phyloP scores from a whole-genome alignment of 2,329 filamentous ascomycete species.

The Xylaria sp. region DNA sequence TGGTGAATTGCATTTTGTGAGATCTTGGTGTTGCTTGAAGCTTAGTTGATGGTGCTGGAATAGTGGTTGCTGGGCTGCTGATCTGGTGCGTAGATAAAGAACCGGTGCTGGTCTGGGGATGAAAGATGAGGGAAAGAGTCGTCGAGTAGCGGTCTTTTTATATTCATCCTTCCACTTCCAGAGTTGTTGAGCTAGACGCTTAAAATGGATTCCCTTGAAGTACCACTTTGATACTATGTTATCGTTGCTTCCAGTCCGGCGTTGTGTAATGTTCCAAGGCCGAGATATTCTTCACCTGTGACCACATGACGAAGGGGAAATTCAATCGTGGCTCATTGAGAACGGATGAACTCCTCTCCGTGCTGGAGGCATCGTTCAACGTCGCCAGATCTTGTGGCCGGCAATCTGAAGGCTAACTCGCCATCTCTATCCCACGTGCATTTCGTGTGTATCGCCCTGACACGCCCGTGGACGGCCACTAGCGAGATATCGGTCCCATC shows the following conservation, averaged over 20 bases:
- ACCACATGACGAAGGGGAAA: not conserved
- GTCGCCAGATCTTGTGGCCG: slow-evolving; percentile 17
- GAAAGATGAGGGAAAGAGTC: not conserved
- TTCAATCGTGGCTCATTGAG: not conserved
- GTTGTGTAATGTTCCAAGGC: not conserved
- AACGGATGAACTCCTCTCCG: too few relatives aligned
- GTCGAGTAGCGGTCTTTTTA: slow-evolving; percentile 20
- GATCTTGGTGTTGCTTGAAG: not conserved
- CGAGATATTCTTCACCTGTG: not conserved
- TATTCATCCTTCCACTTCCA: not conserved
- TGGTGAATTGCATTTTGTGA: slow-evolving; percentile 40
- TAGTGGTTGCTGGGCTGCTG: not conserved
- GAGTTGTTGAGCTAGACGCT: not conserved
- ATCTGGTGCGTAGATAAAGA: not conserved
- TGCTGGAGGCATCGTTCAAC: slow-evolving; percentile 22
- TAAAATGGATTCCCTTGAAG: too few relatives aligned
- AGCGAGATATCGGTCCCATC: not conserved
- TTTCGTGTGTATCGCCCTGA: slow-evolving; percentile 14
- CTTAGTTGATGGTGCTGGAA: not conserved
- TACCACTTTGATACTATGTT: too few relatives aligned
- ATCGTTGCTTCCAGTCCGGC: too few relatives aligned
- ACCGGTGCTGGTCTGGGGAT: not conserved
- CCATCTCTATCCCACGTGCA: not conserved
- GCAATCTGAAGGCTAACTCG: slow-evolving; percentile 30
- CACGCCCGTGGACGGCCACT: not conserved